These are phyloP conservation scores for Chlorophyllum brunneum DNA, from an alignment of 768 basidiomycete genomes.

Conservation along the genomic window DNA sequence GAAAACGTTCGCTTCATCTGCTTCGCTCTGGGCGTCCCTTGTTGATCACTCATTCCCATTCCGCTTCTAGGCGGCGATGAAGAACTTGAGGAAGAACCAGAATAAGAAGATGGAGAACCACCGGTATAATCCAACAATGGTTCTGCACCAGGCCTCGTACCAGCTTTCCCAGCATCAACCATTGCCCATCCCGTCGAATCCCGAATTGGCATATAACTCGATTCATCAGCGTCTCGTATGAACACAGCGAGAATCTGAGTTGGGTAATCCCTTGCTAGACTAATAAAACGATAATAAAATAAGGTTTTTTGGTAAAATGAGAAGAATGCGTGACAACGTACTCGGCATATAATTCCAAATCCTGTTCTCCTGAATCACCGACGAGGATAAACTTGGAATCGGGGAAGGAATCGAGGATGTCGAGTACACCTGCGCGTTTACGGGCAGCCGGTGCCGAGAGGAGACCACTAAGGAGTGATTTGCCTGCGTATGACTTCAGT, in stretches of 20 bases:
- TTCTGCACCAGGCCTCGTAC: conserved; percentile 16
- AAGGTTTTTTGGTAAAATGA: no score
- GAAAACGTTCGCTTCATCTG: neutral
- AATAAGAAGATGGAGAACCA: neutral
- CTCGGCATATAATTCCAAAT: conserved; percentile 85
- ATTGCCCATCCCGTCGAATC: conserved; percentile 61
- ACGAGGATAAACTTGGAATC: conserved; percentile 77
- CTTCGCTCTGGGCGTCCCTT: neutral
- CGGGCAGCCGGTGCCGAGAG: conserved; percentile 78
- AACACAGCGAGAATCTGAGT: conserved; percentile 75
- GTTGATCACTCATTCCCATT: neutral
- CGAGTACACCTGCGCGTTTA: conserved; percentile 78
- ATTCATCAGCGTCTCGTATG: conserved; percentile 67
- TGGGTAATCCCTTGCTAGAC: conserved; percentile 65
- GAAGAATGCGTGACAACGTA: conserved; percentile 21
- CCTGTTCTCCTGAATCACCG: conserved; percentile 94
- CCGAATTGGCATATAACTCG: conserved; percentile 35
- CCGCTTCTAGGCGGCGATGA: neutral
- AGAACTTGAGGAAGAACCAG: neutral
- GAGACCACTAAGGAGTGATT: conserved; percentile 79
- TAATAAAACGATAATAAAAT: conserved; percentile 13
- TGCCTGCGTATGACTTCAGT: conserved; percentile 81
- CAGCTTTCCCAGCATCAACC: conserved; percentile 21
- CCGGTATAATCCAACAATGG: neutral
- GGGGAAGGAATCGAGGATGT: conserved; percentile 72